Evolutionary conservation across 108 stramenopile genomes (phyloP), one percentile per base, ranked within the genome.

Genomic region (Ochromonas danica): DNA sequence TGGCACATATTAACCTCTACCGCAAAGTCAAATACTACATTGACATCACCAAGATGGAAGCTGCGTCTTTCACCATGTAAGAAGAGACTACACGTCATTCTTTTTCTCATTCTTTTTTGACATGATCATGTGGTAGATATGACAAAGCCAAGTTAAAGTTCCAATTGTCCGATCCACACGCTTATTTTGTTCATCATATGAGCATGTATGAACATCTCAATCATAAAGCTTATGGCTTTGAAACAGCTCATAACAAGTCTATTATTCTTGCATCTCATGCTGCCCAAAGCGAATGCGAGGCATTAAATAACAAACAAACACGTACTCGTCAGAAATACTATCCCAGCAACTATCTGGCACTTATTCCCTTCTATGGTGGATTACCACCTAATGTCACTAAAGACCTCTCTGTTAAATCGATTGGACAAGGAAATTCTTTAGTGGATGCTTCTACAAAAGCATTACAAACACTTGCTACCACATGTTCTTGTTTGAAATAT

Each of bases 361-460:
- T 75, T 31, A 36, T 75, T 57, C 72, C 72, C 6, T 75, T 75
- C 31, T 75, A 75, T 75, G 51, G 72, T 41, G 72, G 72, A 28
- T 33, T 45, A 10, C 72, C 72, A 57, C 72, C 72, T 27, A 41
- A 41, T 6, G 72, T 75, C 51, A 57, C 72, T 3, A 75, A 39
- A 42, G 72, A 75, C 38, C 31, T 75, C 6, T 41, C 43, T 10
- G 72, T 75, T 25, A 45, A 75, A 22, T 75, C 72, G 10, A 75
- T 75, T 33, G 72, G 72, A 30, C 72, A 75, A 75, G 72, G 72
- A 57, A 75, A 75, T 36, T 75, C 72, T 45, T 36, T 75, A 33
- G 72, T 75, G 6, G 51, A 75, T 75, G 72, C 72, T 10, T 57
- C 72, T 14, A 75, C 72, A 27, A 75, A 75, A 60, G 72, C 72